Percentiles rank a stretch among this genome's conserved stretches.
phyloP scores from a whole-genome alignment of 1,139 yeast species.

The Meyerozyma smithsonii region DNA sequence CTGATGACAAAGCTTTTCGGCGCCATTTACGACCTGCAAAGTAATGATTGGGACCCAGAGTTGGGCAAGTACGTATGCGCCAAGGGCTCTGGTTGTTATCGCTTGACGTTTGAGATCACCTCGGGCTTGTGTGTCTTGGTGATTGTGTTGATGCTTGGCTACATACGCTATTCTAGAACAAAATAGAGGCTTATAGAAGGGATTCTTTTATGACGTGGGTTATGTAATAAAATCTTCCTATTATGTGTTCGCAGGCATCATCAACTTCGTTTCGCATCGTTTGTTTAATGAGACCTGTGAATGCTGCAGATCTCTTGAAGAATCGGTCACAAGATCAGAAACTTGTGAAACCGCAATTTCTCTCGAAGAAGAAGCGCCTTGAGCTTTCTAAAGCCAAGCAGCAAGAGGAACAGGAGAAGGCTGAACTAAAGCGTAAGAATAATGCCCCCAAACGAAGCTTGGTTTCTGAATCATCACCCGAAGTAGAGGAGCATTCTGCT shows the following conservation, averaged over 20 bases:
- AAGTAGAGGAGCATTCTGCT: slow-evolving; percentile 5
- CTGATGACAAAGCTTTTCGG: slow-evolving; percentile 40
- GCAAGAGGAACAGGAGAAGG: slow-evolving; percentile 13
- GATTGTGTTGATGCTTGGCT: slow-evolving; percentile 18
- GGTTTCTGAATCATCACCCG: slow-evolving; percentile 5
- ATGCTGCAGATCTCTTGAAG: slow-evolving; percentile 1
- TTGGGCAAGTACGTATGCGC: slow-evolving; percentile 25
- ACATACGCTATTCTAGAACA: slow-evolving; percentile 13
- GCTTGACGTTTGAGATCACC: slow-evolving; percentile 33
- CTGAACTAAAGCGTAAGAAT: slow-evolving; percentile 4
- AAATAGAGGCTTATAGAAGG: neutral
- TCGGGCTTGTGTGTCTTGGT: slow-evolving; percentile 23
- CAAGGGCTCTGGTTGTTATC: slow-evolving; percentile 37
- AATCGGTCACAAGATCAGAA: slow-evolving; percentile 3
- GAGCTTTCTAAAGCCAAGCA: slow-evolving; percentile 22
- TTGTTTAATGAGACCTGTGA: slow-evolving; percentile 1
- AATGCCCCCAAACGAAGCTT: slow-evolving; percentile 4
- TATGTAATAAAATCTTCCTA: neutral
- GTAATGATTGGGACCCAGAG: slow-evolving; percentile 21
- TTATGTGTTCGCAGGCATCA: neutral
- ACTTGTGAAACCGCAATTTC: slow-evolving; percentile 35
- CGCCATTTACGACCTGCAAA: slow-evolving; percentile 30
- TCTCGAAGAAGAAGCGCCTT: slow-evolving; percentile 45
- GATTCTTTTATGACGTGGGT: neutral
- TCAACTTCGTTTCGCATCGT: neutral